Evolutionary conservation across 495 filamentous ascomycete species (phyloP).

Genomic region (Xylaria flabelliformis): DNA sequence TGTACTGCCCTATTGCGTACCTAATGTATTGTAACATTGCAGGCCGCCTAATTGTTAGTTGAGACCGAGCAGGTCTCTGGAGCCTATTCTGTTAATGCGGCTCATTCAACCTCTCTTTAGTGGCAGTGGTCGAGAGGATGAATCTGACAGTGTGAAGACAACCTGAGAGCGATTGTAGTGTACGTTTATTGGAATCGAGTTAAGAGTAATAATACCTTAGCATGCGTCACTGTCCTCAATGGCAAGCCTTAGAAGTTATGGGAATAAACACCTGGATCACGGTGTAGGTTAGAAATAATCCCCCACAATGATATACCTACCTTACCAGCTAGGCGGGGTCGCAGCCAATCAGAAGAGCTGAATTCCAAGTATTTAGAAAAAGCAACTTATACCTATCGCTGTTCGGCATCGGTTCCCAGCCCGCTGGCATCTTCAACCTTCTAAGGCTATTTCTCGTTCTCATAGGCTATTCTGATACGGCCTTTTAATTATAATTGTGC

Average conservation of each 20-base stretch:
- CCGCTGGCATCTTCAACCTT: not conserved
- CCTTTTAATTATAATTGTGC: not conserved
- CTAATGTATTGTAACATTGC: not conserved
- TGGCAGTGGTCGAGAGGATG: too few relatives aligned
- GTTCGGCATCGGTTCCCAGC: not conserved
- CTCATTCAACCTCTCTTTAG: slow-evolving; percentile 8
- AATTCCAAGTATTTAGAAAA: slow-evolving; percentile 11
- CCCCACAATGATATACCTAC: not conserved
- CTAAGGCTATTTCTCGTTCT: not conserved
- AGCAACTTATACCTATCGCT: not conserved
- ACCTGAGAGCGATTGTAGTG: not conserved
- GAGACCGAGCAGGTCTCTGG: not conserved
- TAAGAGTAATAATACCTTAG: not conserved
- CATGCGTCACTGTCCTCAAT: not conserved
- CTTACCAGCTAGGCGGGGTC: slow-evolving; percentile 1
- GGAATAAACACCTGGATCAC: not conserved
- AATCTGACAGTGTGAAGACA: not conserved
- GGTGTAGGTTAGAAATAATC: not conserved
- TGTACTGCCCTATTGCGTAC: not conserved
- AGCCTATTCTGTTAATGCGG: not conserved
- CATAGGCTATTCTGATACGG: not conserved
- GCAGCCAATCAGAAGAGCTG: slow-evolving; percentile 11
- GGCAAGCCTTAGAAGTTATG: not conserved
- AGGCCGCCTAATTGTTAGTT: not conserved
- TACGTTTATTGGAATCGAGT: not conserved